Percentiles rank a stretch among this genome's conserved stretches.
phyloP scores from a whole-genome alignment of 2,329 filamentous ascomycete genomes.

The Ascochyta fabae region DNA sequence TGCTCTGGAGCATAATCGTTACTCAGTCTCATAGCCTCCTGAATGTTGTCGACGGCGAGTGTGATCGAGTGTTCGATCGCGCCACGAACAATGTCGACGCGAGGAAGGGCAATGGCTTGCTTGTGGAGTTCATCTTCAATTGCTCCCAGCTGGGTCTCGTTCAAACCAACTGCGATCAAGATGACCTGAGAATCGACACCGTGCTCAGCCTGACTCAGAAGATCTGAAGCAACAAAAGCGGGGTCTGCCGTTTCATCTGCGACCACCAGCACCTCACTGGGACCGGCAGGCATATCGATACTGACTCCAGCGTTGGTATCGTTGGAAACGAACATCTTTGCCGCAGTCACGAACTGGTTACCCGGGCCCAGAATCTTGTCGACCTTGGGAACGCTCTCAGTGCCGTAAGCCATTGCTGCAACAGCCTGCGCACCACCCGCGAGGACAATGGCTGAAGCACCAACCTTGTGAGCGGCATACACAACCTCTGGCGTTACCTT shows the following conservation, averaged over 20 bases:
- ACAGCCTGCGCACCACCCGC: conserved; percentile 95
- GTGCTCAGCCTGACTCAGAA: conserved; percentile 95
- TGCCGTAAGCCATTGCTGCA: conserved; percentile 96
- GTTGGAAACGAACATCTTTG: conserved; percentile 98
- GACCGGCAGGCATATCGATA: conserved; percentile 98
- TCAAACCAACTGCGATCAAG: conserved; percentile 81
- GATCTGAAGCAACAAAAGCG: conserved; percentile 92
- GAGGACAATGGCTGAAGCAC: conserved; percentile 92
- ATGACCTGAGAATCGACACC: conserved; percentile 96
- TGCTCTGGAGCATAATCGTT: conserved; percentile 97
- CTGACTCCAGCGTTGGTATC: conserved; percentile 94
- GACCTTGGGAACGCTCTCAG: conserved; percentile 91
- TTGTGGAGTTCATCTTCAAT: conserved; percentile 91
- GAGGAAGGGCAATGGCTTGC: conserved; percentile 84
- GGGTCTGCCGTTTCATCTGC: conserved; percentile 89
- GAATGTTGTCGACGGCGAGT: conserved; percentile 75
- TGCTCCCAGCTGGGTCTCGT: conserved; percentile 73
- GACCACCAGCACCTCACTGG: conserved; percentile 94
- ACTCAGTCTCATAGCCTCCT: conserved; percentile 79
- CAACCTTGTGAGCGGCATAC: conserved; percentile 95
- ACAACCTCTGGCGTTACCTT: conserved; percentile 96
- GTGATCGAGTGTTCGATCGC: conserved; percentile 92
- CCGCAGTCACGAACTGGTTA: conserved; percentile 97
- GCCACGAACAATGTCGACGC: conserved; percentile 90
- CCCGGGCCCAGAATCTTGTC: conserved; percentile 98